Evolutionary conservation across 2,329 filamentous ascomycete genomes (phyloP).

Genomic region (Colletotrichum chlorophyti): DNA sequence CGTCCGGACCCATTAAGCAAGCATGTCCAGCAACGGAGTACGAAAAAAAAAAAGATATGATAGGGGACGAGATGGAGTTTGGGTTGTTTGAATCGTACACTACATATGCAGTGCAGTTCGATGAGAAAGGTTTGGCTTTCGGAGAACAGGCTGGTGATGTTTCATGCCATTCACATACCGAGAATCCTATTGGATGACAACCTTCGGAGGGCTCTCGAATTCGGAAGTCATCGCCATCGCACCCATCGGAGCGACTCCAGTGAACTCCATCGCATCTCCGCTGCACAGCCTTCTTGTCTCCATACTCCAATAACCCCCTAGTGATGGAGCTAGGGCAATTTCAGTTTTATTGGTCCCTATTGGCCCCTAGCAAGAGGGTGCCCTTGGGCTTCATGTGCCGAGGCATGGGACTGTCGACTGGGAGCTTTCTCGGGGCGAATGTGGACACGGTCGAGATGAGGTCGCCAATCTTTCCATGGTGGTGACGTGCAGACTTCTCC

Average conservation of each 20-base stretch:
- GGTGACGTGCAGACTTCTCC: slow-evolving; percentile 16
- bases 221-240: slow-evolving; percentile 20
- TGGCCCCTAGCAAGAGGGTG: too few relatives aligned
- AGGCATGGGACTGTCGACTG: slow-evolving; percentile 7
- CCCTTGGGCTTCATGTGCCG: slow-evolving; percentile 5
- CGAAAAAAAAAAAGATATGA: too few relatives aligned
- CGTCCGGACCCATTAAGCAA: slow-evolving; percentile 6
- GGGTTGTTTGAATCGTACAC: slow-evolving; percentile 6
- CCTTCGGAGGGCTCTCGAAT: slow-evolving; percentile 17
- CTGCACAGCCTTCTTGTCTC: slow-evolving; percentile 24
- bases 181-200: slow-evolving; percentile 1
- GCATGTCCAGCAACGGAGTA: too few relatives aligned
- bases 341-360: too few relatives aligned
- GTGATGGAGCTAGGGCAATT: too few relatives aligned
- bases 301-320: neutral
- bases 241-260: slow-evolving; percentile 23
- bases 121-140: slow-evolving; percentile 6
- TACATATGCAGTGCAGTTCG: slow-evolving; percentile 2
- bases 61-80: slow-evolving; percentile 7
- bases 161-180: slow-evolving; percentile 10
- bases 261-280: slow-evolving; percentile 10
- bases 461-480: neutral
- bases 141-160: slow-evolving; percentile 10
- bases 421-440: slow-evolving; percentile 16
- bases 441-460: slow-evolving; percentile 17